Evolutionary conservation across 1,284 basidiomycete genomes (phyloP).

Genomic region (Tylopilus sp.): DNA sequence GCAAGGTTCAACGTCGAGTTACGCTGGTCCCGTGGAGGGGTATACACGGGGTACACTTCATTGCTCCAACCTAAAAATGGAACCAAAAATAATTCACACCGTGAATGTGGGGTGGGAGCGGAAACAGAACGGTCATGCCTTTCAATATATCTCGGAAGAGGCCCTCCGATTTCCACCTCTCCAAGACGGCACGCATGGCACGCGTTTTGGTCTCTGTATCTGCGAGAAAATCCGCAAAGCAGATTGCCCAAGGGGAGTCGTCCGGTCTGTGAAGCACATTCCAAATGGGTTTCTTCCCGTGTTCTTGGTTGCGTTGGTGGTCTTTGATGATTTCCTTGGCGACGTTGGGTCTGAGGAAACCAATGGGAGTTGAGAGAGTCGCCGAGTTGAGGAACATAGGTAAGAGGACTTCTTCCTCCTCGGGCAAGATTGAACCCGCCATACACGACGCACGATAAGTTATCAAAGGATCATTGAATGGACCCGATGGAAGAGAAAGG

Average conservation of each 20-base stretch:
- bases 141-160: slow-evolving; percentile 34
- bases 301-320: slow-evolving; percentile 3
- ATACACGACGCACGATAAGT: slow-evolving; percentile 35
- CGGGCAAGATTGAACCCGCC: slow-evolving; percentile 2
- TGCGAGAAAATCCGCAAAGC: slow-evolving; percentile 30
- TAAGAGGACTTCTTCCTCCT: slow-evolving; percentile 33
- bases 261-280: slow-evolving; percentile 27
- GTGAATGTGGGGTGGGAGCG: background rate
- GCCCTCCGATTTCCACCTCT: slow-evolving; percentile 27
- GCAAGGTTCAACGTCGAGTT: slow-evolving; percentile 34
- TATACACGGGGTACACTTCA: slow-evolving; percentile 39
- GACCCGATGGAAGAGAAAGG: slow-evolving; percentile 34
- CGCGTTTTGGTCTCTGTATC: slow-evolving; percentile 27
- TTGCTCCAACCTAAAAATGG: slow-evolving; percentile 32
- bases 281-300: slow-evolving; percentile 25
- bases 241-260: slow-evolving; percentile 31
- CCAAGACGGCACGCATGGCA: slow-evolving; percentile 22
- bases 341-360: slow-evolving; percentile 33
- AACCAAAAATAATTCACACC: background rate
- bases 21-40: slow-evolving; percentile 23
- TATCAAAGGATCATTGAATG: slow-evolving; percentile 27
- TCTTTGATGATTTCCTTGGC: slow-evolving; percentile 24
- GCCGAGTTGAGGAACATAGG: slow-evolving; percentile 33
- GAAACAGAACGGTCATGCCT: slow-evolving; percentile 16
- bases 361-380: slow-evolving; percentile 25